These are phyloP conservation scores for Corchorus capsularis DNA, from an alignment of 345 rosid genomes.

Conservation along the genomic window DNA sequence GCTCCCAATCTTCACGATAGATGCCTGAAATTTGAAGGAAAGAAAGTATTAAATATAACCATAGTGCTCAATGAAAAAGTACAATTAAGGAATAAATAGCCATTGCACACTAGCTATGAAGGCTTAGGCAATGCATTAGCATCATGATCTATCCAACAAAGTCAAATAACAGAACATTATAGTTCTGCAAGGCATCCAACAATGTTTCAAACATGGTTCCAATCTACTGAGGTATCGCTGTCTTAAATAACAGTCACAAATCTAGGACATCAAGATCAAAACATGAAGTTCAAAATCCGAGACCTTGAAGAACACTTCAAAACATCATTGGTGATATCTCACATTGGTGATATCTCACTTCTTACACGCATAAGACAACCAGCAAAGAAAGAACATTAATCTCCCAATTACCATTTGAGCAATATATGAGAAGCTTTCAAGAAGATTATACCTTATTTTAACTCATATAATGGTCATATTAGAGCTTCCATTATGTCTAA, in stretches of 20 bases:
- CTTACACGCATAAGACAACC: no score
- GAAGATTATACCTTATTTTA: no score
- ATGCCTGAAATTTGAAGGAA: conserved; percentile 16
- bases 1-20: conserved; percentile 5
- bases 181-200: not conserved
- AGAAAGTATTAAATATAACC: not conserved
- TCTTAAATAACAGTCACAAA: not conserved
- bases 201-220: not conserved
- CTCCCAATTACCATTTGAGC: no score
- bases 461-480: no score
- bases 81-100: not conserved
- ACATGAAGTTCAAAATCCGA: no score
- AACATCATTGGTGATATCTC: no score
- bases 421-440: no score
- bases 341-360: no score
- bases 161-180: not conserved
- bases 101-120: not conserved
- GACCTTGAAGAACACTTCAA: no score
- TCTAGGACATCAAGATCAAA: not conserved
- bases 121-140: not conserved
- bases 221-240: not conserved
- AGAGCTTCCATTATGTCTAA: no score
- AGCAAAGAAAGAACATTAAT: no score
- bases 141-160: not conserved
- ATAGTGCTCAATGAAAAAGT: not conserved